Conservation (phyloP, 306 rosid genomes). For the Quercus alba region DNA sequence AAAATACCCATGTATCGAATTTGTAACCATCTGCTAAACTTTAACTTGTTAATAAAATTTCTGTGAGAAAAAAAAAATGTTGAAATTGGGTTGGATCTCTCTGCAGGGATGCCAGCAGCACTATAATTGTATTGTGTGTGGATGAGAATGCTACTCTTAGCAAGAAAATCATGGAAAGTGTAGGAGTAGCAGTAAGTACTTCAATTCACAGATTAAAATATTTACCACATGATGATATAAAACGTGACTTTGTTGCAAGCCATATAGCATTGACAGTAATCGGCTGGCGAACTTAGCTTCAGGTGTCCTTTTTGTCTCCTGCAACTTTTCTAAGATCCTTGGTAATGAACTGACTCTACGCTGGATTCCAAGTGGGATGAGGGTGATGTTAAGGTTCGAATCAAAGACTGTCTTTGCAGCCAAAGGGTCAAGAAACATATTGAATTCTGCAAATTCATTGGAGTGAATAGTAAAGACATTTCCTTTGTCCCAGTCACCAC, state of each 20-base stretch:
- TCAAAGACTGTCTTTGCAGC: slow-evolving; percentile 69
- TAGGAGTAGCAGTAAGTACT: neutral
- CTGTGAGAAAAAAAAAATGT: neutral
- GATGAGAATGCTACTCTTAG: neutral
- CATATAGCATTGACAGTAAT: slow-evolving; percentile 44
- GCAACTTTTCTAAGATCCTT: slow-evolving; percentile 21
- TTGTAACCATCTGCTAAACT: neutral
- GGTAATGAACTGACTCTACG: slow-evolving; percentile 51
- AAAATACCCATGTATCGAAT: neutral
- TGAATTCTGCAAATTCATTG: slow-evolving; percentile 74
- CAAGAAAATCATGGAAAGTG: neutral
- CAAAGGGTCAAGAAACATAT: slow-evolving; percentile 81
- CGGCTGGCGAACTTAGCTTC: slow-evolving; percentile 53
- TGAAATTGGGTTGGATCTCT: neutral
- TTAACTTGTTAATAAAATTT: neutral
- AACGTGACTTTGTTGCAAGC: slow-evolving; percentile 44
- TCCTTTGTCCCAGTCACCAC: slow-evolving; percentile 48
- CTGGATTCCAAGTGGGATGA: slow-evolving; percentile 71
- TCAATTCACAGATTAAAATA: slow-evolving; percentile 3
- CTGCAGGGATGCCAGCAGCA: neutral
- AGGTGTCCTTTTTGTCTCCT: slow-evolving; percentile 39
- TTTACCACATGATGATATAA: slow-evolving; percentile 81
- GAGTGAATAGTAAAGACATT: slow-evolving; percentile 74
- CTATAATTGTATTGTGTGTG: neutral
- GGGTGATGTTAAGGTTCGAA: slow-evolving; percentile 58